Base-by-base conservation (phyloP, 306 rosid genomes). In the Lathyrus aphaca region DNA sequence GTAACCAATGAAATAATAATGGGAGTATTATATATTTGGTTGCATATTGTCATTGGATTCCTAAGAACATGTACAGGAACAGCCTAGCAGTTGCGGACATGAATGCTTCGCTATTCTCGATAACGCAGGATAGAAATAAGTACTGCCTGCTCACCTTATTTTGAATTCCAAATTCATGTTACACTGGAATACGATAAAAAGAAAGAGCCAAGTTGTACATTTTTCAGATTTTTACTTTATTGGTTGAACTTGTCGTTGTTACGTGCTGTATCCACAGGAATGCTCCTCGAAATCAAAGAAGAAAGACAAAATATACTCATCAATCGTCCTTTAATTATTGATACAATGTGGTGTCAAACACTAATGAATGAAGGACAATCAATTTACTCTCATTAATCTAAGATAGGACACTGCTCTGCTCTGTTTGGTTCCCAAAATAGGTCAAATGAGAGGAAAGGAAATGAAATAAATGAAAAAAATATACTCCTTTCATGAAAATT, bases 71-170 rank as follows among this genome's bases (percentile, higher is more conserved):
- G 54, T 23, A 30, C 10, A 37, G 63, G 54, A 21, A 30, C 10
- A 43, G 61, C 51, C 25, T 54, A 9, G 45, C 30, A 44, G 55
- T 35, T 65, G 77, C 17, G 27, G 72, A 72, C 25, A 64, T 74
- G 72, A 70, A 74, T 74, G 83, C 78, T 29, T 42, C 75, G 43
- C 81, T 74, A 0, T 65, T 71, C 40, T 74, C 81, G 49, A 82
- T 66, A 76, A 66, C 11, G 51, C 62, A 35, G 74, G 77, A 18
- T 21, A 53, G 71, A 42, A 53, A 29, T 57, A 30, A 69, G 10
- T 6, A 25, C 37, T 1, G 38, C 10, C 65, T 67, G 68, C 17
- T 65, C 65, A 19, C 67, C 23, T 13, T 45, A 59, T 58, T 79
- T 78, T 73, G 74, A 82, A 74, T 71, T 79, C 78, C 68, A 44